A percentile compares a stretch with the other conserved stretches of the same genome.
Conservation (phyloP, 2,329 filamentous ascomycete genomes). For the Bipolaris bicolor region DNA sequence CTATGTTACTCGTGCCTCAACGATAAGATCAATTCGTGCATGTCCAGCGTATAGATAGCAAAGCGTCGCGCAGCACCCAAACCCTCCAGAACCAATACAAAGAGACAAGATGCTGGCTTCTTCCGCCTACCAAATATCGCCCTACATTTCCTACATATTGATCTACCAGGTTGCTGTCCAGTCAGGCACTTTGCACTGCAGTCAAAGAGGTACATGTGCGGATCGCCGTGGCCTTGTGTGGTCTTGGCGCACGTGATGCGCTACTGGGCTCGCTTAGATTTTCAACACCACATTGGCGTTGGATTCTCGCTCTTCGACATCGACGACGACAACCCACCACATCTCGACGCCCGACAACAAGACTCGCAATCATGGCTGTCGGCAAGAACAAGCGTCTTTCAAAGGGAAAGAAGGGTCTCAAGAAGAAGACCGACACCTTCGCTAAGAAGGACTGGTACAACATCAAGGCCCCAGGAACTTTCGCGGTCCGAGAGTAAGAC, state of each 20-base stretch:
- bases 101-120: not conserved
- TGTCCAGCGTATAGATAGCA: not conserved
- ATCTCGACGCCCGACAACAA: constrained; percentile 40
- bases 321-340: constrained; percentile 40
- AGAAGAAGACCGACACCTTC: constrained; percentile 99
- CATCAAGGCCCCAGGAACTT: constrained; percentile 97
- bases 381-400: constrained; percentile 99
- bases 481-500: constrained; percentile 93
- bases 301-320: constrained; percentile 27
- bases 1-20: not conserved
- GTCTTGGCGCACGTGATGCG: constrained; percentile 19
- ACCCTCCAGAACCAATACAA: not conserved
- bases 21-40: not conserved
- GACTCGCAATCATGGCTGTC: constrained; percentile 78
- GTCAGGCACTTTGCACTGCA: not conserved
- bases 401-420: constrained; percentile 99
- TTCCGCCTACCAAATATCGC: not conserved
- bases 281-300: constrained; percentile 17
- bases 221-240: not conserved
- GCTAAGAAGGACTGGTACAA: constrained; percentile 99
- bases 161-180: not conserved
- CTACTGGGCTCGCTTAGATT: constrained; percentile 16
- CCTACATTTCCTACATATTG: too few relatives aligned
- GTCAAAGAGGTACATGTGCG: not conserved
- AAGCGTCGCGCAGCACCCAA: not conserved